Percentiles rank a stretch among this genome's conserved stretches.
Evolutionary conservation across 768 basidiomycete species (phyloP).

Genomic region (Neoboletus magnificus): DNA sequence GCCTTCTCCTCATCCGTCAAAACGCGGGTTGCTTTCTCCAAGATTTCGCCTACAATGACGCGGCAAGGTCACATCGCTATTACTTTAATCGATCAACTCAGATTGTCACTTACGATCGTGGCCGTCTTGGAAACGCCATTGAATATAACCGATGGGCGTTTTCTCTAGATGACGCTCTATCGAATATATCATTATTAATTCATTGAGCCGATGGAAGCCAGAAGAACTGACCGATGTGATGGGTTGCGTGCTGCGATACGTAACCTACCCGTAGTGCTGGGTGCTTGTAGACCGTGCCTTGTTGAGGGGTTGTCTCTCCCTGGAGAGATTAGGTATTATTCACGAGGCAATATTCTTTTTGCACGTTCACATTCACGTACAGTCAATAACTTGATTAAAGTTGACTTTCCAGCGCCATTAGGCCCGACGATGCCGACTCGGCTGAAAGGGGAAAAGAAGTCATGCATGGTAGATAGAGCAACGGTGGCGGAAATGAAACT

Average conservation of each 20-base stretch:
- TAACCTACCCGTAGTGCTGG: slow-evolving; percentile 92
- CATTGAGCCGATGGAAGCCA: slow-evolving; percentile 7
- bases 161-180: slow-evolving; percentile 91
- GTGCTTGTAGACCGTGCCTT: slow-evolving; percentile 91
- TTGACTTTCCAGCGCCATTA: slow-evolving; percentile 96
- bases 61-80: slow-evolving; percentile 10
- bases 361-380: slow-evolving; percentile 38
- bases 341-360: slow-evolving; percentile 2
- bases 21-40: slow-evolving; percentile 90
- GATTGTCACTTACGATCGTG: slow-evolving; percentile 73
- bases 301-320: slow-evolving; percentile 91
- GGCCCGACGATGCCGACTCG: slow-evolving; percentile 91
- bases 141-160: slow-evolving; percentile 94
- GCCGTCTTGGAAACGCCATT: slow-evolving; percentile 99
- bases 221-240: slow-evolving; percentile 71
- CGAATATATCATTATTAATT: slow-evolving; percentile 20
- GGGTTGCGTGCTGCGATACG: slow-evolving; percentile 97
- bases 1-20: slow-evolving; percentile 83
- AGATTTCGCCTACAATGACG: slow-evolving; percentile 61
- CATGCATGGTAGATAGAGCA: slow-evolving; percentile 10
- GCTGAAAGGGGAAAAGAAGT: slow-evolving; percentile 40
- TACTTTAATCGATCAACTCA: slow-evolving; percentile 8
- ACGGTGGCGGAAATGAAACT: slow-evolving; percentile 28
- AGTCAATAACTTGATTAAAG: slow-evolving; percentile 90
- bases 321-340: slow-evolving; percentile 28